These are phyloP conservation scores for Adansonia madagascariensis DNA, from an alignment of 441 rosid genomes.

Conservation along the genomic window DNA sequence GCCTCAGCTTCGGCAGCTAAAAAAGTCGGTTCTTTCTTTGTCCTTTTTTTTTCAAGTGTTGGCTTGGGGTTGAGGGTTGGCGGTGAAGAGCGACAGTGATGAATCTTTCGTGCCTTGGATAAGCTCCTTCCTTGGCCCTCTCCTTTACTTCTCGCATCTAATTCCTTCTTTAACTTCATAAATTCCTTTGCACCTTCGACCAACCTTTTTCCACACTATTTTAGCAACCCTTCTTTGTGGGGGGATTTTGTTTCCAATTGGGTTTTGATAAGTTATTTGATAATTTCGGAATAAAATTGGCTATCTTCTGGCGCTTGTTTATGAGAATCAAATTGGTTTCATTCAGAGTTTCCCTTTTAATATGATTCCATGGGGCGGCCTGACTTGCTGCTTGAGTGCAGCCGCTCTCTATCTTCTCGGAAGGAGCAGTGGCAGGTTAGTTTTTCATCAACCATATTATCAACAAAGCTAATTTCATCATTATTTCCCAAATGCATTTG, in stretches of 20 bases:
- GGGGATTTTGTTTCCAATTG: background rate
- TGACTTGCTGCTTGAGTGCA: slow-evolving; percentile 80
- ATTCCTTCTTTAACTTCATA: background rate
- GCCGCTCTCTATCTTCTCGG: slow-evolving; percentile 90
- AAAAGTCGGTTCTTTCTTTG: too few species aligned
- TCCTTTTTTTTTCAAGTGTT: background rate
- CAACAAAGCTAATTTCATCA: background rate
- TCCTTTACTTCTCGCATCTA: background rate
- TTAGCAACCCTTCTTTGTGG: background rate
- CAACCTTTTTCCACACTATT: too few species aligned
- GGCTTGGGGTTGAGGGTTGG: background rate
- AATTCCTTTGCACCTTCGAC: background rate
- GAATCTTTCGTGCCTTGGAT: background rate
- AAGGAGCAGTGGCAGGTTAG: slow-evolving; percentile 80
- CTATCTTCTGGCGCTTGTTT: background rate
- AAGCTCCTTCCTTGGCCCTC: background rate
- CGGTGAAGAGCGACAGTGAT: background rate
- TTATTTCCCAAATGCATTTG: background rate
- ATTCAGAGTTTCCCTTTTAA: background rate
- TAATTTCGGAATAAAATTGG: background rate
- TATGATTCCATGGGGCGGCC: slow-evolving; percentile 88
- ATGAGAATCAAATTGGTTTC: background rate
- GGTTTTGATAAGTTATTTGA: background rate
- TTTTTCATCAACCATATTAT: too few species aligned
- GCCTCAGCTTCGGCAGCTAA: background rate